Conservation (phyloP, 257 asterid genomes). For the Plantago elongata region DNA sequence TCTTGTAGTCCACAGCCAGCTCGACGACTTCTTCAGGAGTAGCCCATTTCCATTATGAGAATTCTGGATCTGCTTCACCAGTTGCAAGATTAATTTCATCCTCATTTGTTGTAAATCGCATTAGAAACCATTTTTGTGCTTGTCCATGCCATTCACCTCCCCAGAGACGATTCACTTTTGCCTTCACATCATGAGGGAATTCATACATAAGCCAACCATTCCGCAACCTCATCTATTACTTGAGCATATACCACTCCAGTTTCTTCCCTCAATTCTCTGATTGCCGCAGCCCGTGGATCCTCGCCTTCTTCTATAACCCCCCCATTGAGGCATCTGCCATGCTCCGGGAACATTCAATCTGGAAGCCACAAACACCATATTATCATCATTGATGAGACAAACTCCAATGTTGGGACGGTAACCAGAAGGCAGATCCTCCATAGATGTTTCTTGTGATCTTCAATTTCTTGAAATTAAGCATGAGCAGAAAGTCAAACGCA, state of each 20-base stretch:
- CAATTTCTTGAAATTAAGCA: slow-evolving; percentile 20
- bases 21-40: slow-evolving; percentile 82
- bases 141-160: slow-evolving; percentile 99
- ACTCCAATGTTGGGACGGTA: slow-evolving; percentile 98
- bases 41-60: slow-evolving; percentile 98
- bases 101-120: slow-evolving; percentile 73
- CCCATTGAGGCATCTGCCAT: slow-evolving; percentile 99
- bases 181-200: slow-evolving; percentile 94
- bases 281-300: slow-evolving; percentile 89
- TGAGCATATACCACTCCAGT: slow-evolving; percentile 89
- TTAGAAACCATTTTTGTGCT: slow-evolving; percentile 94
- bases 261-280: slow-evolving; percentile 88
- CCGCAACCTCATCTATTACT: slow-evolving; percentile 81
- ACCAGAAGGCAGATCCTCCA: slow-evolving; percentile 98
- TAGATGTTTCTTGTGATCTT: slow-evolving; percentile 19
- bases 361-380: slow-evolving; percentile 93
- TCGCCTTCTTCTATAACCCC: slow-evolving; percentile 98
- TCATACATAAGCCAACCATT: slow-evolving; percentile 93
- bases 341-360: slow-evolving; percentile 98
- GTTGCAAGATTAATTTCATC: slow-evolving; percentile 70
- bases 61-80: slow-evolving; percentile 80
- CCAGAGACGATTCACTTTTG: slow-evolving; percentile 97
- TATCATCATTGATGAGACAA: slow-evolving; percentile 76
- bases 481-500: slow-evolving; percentile 51
- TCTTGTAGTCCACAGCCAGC: slow-evolving; percentile 97